Percentiles rank a stretch among this genome's conserved stretches.
phyloP scores from a whole-genome alignment of 23 red algal genomes.

The Pyropia yezoensis region DNA sequence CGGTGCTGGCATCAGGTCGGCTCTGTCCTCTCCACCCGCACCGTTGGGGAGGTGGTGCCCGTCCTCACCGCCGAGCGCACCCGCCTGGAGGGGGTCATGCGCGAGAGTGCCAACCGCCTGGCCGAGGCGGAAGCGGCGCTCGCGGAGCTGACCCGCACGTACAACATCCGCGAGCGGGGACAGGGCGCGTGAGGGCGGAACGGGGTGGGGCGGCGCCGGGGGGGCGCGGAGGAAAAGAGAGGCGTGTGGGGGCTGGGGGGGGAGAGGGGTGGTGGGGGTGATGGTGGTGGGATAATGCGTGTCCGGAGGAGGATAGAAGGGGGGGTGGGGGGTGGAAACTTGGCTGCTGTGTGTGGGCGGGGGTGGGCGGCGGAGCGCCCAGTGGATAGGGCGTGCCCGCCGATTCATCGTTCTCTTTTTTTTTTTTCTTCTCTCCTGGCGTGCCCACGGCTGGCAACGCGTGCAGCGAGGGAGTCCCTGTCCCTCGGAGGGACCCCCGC shows the following conservation, averaged over 20 bases:
- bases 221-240: neutral
- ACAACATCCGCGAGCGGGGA: too few relatives aligned
- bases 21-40: slow-evolving; percentile 4
- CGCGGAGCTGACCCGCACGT: too few relatives aligned
- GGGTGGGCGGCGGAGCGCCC: neutral
- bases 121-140: too few relatives aligned
- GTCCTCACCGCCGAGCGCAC: neutral
- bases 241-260: neutral
- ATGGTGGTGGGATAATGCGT: too few relatives aligned
- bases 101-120: neutral
- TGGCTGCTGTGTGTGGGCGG: neutral
- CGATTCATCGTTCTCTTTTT: too few relatives aligned
- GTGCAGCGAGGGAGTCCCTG: too few relatives aligned
- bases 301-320: neutral
- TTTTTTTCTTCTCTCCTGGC: too few relatives aligned
- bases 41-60: neutral
- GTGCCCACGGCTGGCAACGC: too few relatives aligned
- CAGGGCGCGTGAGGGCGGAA: too few relatives aligned
- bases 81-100: neutral
- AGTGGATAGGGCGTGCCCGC: too few relatives aligned
- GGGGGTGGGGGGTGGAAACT: neutral
- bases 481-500: too few relatives aligned
- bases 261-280: neutral
- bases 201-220: too few relatives aligned
- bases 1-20: neutral